Evolutionary conservation across 2,329 filamentous ascomycete genomes (phyloP), one percentile per base, ranked within the genome.

Genomic region (Sclerotinia sclerotiorum): DNA sequence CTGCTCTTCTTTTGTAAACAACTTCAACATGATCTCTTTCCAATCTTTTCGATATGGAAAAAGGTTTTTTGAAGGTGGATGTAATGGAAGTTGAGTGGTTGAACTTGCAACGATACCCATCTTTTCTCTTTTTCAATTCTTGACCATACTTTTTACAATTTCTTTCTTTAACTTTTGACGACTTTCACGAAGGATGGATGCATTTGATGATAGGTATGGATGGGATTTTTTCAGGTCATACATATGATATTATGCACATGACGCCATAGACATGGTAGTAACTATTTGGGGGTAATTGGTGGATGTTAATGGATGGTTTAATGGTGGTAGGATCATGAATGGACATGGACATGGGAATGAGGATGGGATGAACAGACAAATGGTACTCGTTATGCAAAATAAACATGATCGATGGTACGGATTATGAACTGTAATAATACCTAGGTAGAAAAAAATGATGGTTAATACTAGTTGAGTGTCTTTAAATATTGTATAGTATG

Each of bases 1-100:
- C 74, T 24, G 76, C 73, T 66, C 49, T 77, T 63, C 66, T 78
- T 68, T 69, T 78, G 69, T 78, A 77, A 74, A 71, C 61, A 64
- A 19, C 65, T 61, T 39, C 42, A 61, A 39, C 39, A 32, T 19
- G 29, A 13, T 4, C 44, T 60, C 27, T 57, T 64, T 46, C 35
- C 54, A 32, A 39, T 71, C 49, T 29, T 61, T 29, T 62, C 54
- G 19, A 62, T 19, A 66, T 61, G 60, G 60, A 48, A 73, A 51
- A 73, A 69, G 71, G 70, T 15, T 21, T 21, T 51, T 13, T 55
- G 48, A 44, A 55, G 49, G 35, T 67, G 65, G 48, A 67, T 62
- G 48, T 62, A 68, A 70, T 65, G 68, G 69, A 57, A 42, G 27
- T 62, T 42, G 67, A 69, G 67, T 39, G 27, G 29, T 32, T 62